Evolutionary conservation across 2,329 filamentous ascomycete species (phyloP).

Genomic region (Albifimbria verrucaria): DNA sequence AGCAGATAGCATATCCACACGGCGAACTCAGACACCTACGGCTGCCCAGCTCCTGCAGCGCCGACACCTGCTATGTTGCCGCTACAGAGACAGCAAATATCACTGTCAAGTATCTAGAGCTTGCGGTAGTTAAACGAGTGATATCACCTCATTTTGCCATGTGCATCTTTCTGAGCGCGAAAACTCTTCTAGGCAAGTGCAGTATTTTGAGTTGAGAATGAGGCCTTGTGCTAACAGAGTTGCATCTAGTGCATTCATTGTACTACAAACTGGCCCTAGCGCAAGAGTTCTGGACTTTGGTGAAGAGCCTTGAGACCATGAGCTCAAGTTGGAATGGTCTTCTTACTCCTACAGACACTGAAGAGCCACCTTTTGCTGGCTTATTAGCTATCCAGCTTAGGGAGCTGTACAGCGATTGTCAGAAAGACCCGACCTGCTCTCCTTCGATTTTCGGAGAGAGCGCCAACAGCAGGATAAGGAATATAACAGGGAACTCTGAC

Average conservation of each 20-base stretch:
- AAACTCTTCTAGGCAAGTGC: background rate
- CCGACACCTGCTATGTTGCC: conserved; percentile 40
- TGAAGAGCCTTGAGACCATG: background rate
- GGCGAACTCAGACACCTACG: conserved; percentile 23
- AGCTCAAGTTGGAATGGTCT: background rate
- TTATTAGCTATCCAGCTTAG: background rate
- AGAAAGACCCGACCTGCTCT: background rate
- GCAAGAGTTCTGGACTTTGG: background rate
- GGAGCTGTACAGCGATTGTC: background rate
- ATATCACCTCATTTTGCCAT: background rate
- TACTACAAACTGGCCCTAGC: background rate
- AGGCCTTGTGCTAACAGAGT: background rate
- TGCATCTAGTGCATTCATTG: background rate
- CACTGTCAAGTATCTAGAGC: background rate
- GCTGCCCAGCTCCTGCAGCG: conserved; percentile 37
- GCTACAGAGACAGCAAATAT: conserved; percentile 41
- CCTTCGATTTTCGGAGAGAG: background rate
- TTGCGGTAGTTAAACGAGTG: background rate
- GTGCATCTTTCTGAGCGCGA: background rate
- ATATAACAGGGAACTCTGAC: background rate
- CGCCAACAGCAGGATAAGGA: background rate
- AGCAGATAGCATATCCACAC: conserved; percentile 39
- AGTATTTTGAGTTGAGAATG: background rate
- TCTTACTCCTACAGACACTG: background rate
- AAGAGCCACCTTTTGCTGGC: background rate